Base-by-base conservation (phyloP, 805 yeast genomes). In the Wickerhamiella nectarea region DNA sequence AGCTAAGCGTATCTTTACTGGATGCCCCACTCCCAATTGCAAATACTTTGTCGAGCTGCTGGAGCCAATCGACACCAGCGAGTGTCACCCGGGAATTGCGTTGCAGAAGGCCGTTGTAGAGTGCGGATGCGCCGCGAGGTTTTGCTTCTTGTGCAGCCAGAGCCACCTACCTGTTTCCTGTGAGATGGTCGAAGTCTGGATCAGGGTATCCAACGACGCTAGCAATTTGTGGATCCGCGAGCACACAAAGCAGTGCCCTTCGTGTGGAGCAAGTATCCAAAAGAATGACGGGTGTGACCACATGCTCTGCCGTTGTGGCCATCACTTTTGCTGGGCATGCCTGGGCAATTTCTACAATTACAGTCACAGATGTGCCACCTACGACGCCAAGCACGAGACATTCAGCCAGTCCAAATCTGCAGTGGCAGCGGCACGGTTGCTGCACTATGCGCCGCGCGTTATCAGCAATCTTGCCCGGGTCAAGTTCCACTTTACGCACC, bases 201-300 rank as follows among this genome's bases (percentile, higher is more conserved):
- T 78, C 26, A 67, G 70, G 38, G 80, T 84, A 54, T 81, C 94
- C 50, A 70, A 70, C 48, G 93, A 85, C 56, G 98, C 89, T 56
- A 76, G 91, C 0, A 95, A 83, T 53, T 74, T 79, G 54, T 91
- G 97, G 97, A 78, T 91, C 20, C 68, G 75, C 4, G 76, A 81
- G 3, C 78, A 89, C 58, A 86, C 98, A 1, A 79, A 84, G 52
- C 72, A 73, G 38, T 91, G 98, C 60, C 94, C 95, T 0, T 74
- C 74, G 55, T 91, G 98, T 64, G 64, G 65, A 8, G 65, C 85
- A 1, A 66, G 75, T 21, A 91, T 91, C 49, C 96, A 91, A 57
- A 86, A 89, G 55, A 81, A 80, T 56, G 96, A 95, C 19, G 98
- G 98, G 0, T 91, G 98, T 63, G 87, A 91, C 61, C 98, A 91